A percentile compares a stretch with the other conserved stretches of the same genome.
phyloP scores from a whole-genome alignment of 352 stramenopile genomes.

The Phytophthora meadii region DNA sequence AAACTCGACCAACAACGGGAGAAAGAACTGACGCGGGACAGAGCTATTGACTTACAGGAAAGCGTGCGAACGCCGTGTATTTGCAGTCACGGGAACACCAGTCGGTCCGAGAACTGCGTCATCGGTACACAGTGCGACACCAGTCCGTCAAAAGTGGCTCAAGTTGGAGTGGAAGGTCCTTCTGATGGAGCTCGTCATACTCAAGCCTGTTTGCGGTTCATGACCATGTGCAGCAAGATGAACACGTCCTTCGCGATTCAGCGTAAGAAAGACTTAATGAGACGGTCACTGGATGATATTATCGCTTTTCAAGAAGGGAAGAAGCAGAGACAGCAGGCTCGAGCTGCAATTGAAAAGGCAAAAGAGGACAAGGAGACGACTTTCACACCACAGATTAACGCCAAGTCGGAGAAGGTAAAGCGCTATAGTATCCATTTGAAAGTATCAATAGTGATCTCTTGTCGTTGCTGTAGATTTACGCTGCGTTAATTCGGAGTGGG shows the following conservation, averaged over 20 bases:
- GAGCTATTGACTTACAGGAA: slow-evolving; percentile 39
- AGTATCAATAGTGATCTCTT: background rate
- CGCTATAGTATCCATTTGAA: background rate
- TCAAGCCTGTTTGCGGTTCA: slow-evolving; percentile 54
- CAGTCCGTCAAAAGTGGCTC: slow-evolving; percentile 21
- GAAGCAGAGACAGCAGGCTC: slow-evolving; percentile 45
- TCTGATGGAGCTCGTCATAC: slow-evolving; percentile 34
- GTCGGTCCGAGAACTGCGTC: slow-evolving; percentile 19
- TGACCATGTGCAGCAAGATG: slow-evolving; percentile 60
- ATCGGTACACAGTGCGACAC: slow-evolving; percentile 8
- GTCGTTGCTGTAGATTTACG: slow-evolving; percentile 50
- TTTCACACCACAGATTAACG: slow-evolving; percentile 60
- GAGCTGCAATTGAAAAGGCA: slow-evolving; percentile 34
- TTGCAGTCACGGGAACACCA: slow-evolving; percentile 44
- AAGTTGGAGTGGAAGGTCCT: slow-evolving; percentile 7
- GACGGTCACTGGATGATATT: slow-evolving; percentile 60
- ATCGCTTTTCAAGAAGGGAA: slow-evolving; percentile 56
- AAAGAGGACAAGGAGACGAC: slow-evolving; percentile 48
- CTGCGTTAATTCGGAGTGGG: slow-evolving; percentile 48
- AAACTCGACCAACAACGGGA: slow-evolving; percentile 32
- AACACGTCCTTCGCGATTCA: slow-evolving; percentile 54
- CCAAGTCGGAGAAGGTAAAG: slow-evolving; percentile 49
- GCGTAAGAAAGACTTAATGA: slow-evolving; percentile 55
- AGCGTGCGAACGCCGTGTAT: slow-evolving; percentile 54
- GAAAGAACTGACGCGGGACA: slow-evolving; percentile 26